Evolutionary conservation across 257 asterid species (phyloP).

Genomic region (Catharanthus roseus): DNA sequence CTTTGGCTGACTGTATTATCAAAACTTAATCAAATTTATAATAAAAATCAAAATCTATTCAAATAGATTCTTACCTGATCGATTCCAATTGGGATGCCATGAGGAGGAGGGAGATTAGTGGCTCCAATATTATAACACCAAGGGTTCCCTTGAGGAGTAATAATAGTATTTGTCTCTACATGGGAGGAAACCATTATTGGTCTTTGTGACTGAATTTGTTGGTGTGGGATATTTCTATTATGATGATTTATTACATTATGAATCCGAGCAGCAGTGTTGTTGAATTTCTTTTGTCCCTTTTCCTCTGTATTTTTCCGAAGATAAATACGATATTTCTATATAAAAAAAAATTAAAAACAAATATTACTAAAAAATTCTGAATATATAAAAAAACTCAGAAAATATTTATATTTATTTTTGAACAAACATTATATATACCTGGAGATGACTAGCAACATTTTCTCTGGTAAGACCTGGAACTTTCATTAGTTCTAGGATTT

Average conservation of each 20-base stretch:
- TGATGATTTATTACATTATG: not conserved
- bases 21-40: too few species aligned
- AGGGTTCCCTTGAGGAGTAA: not conserved
- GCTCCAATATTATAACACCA: too few species aligned
- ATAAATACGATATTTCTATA: conserved; percentile 12
- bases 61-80: too few species aligned
- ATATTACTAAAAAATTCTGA: too few species aligned
- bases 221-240: not conserved
- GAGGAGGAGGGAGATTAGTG: too few species aligned
- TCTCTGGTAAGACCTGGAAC: conserved; percentile 15
- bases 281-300: not conserved
- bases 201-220: not conserved
- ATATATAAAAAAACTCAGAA: not conserved
- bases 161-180: not conserved
- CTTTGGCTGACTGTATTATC: too few species aligned
- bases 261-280: not conserved
- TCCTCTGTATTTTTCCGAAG: conserved; percentile 7
- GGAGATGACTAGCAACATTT: conserved; percentile 29
- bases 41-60: too few species aligned
- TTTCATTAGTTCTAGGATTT: conserved; percentile 21
- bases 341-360: not conserved
- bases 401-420: not conserved
- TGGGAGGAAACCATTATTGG: conserved; percentile 8
- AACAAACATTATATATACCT: too few species aligned
- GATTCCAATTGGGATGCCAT: too few species aligned